Base-by-base conservation (phyloP, 2,329 filamentous ascomycete genomes). In the Aspergillus pseudoglaucus region DNA sequence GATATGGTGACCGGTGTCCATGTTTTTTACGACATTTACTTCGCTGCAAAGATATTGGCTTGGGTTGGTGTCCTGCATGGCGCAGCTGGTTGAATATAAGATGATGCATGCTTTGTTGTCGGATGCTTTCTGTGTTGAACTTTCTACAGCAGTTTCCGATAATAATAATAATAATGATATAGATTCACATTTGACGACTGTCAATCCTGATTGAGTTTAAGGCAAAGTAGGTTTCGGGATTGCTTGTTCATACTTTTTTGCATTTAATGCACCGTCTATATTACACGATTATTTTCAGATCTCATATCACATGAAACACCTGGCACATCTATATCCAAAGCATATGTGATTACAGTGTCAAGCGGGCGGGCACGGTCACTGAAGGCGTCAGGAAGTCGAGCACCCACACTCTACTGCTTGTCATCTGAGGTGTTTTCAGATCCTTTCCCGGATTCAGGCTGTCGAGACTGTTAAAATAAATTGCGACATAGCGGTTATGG, bases 21-120 rank as follows among this genome's bases (percentile, higher is more conserved):
- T 47, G 46, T 44, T 44, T 25, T 46, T 23, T 43, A 50, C 22
- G 45, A 44, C 33, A 45, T 49, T 54, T 27, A 32, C 37, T 47
- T 53, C 39, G 15, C 44, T 53, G 32, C 46, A 17, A 14, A 22
- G 33, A 43, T 14, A 52, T 47, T 40, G 35, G 40, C 22, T 43
- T 42, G 42, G 40, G 47, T 45, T 45, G 45, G 42, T 42, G 35
- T 49, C 47, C 41, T 52, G 42, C 42, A 46, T 47, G 49, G 42
- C 49, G 45, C 47, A 51, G 49, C 38, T 53, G 45, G 44, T 45
- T 48, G 47, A 40, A 49, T 47, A 53, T 49, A 52, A 49, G 25
- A 30, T 52, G 47, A 49, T 42, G 49, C 49, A 46, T 44, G 41
- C 15, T 48, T 42, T 25, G n/a, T 43, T 47, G 45, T 30, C 27